Evolutionary conservation across 1,139 yeast species (phyloP).

Genomic region (Protomyces pachydermus): DNA sequence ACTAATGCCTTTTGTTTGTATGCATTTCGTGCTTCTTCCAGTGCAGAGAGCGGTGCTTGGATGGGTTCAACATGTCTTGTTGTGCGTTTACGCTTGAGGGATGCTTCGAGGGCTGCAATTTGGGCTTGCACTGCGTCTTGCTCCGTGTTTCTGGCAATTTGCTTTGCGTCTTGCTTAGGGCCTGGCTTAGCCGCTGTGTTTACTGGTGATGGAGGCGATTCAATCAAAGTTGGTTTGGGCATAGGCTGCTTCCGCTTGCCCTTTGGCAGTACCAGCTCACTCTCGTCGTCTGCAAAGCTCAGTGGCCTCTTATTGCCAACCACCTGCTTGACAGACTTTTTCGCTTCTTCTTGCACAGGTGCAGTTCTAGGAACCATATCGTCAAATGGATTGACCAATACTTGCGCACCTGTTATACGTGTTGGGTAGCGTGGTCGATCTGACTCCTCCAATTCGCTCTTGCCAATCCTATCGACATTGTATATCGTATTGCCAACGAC

Average conservation of each 20-base stretch:
- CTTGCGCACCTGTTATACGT: constrained; percentile 43
- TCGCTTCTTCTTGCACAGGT: constrained; percentile 28
- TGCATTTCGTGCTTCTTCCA: constrained; percentile 32
- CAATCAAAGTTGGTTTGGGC: background rate
- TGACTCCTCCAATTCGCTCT: constrained; percentile 46
- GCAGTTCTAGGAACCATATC: constrained; percentile 40
- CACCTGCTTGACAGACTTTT: constrained; percentile 27
- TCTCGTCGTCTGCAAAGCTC: constrained; percentile 41
- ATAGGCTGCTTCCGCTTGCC: background rate
- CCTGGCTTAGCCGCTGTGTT: background rate
- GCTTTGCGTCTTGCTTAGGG: background rate
- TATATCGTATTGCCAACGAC: constrained; percentile 57
- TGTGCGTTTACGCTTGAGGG: constrained; percentile 6
- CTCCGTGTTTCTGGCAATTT: background rate
- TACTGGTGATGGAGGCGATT: constrained; percentile 1
- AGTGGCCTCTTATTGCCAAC: constrained; percentile 36
- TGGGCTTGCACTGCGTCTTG: constrained; percentile 10
- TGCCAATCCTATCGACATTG: constrained; percentile 51
- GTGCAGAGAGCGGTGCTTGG: constrained; percentile 26
- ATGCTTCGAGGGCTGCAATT: constrained; percentile 16
- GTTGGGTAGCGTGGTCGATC: constrained; percentile 53
- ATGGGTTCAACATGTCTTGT: background rate
- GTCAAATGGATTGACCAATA: constrained; percentile 50
- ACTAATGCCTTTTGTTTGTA: constrained; percentile 28
- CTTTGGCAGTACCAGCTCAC: constrained; percentile 33